Conservation (phyloP, 192 early-diverging fungal species). For the Umbelopsis ramanniana region DNA sequence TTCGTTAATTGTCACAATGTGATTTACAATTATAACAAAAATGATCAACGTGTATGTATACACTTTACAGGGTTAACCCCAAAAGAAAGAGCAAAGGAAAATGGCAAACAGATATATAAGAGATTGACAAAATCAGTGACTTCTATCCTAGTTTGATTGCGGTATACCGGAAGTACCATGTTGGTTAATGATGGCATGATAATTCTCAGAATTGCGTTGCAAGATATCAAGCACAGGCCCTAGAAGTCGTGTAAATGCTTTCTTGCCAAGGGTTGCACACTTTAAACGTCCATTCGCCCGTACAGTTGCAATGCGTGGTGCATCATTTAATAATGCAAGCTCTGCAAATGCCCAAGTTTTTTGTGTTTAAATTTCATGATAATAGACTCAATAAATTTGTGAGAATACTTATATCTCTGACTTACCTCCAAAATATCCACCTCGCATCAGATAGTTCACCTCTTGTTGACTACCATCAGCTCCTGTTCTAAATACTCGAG, state of each 20-base stretch:
- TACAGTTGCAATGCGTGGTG: slow-evolving; percentile 91
- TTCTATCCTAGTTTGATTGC: background rate
- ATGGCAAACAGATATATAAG: background rate
- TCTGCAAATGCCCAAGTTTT: slow-evolving; percentile 56
- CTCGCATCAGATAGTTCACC: slow-evolving; percentile 73
- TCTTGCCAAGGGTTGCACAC: slow-evolving; percentile 94
- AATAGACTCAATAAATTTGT: background rate
- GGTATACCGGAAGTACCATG: background rate
- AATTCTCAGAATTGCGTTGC: slow-evolving; percentile 93
- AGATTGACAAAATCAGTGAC: background rate
- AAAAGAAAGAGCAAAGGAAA: background rate
- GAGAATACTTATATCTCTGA: background rate
- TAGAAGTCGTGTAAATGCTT: slow-evolving; percentile 92
- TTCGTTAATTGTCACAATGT: slow-evolving; percentile 7
- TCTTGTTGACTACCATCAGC: slow-evolving; percentile 79
- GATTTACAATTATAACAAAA: slow-evolving; percentile 13
- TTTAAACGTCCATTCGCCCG: slow-evolving; percentile 86
- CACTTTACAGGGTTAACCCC: background rate
- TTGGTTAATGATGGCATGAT: slow-evolving; percentile 60
- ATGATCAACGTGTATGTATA: slow-evolving; percentile 1
- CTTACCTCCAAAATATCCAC: slow-evolving; percentile 96
- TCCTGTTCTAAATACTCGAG: slow-evolving; percentile 79
- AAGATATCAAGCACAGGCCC: slow-evolving; percentile 97
- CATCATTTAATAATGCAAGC: slow-evolving; percentile 93
- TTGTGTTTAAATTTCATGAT: background rate